Evolutionary conservation across 805 yeast genomes (phyloP), one percentile per base, ranked within the genome.

Genomic region (Yamadazyma tumulicola): DNA sequence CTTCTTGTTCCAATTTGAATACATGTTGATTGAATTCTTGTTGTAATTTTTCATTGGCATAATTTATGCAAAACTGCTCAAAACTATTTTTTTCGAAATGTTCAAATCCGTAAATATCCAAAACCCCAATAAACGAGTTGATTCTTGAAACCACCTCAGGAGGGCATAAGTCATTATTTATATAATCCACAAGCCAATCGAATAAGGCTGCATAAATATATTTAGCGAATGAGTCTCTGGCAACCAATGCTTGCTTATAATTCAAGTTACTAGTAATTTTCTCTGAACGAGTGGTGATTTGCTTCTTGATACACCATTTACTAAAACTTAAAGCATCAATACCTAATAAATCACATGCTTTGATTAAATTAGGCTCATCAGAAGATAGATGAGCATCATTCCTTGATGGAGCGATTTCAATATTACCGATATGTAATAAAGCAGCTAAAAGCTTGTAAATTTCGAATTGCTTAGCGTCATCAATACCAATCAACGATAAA

Each of bases 21-120:
- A 91, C 97, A 53, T 91, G 97, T 67, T 88, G 97, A 52, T 89
- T 91, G 63, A 91, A 91, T 59, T 91, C 97, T 62, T 91, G 97
- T 63, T 91, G 97, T 50, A 91, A 73, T 63, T 91, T 91, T 67
- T 91, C 98, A 62, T 89, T 89, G 29, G 97, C 96, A 59, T 89
- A 89, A 59, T 89, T 89, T 63, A 89, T 89, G 68, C 98, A 91
- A 62, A 91, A 91, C 61, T 91, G 98, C 64, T 91, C 98, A 54
- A 91, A 91, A 6, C 96, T 88, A 64, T 91, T 91, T 51, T 77
- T 80, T 47, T 86, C 89, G 57, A 91, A 91, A 62, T 91, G 97
- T 62, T 91, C 98, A 59, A 91, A 91, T 16, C 98, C 98, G 55
- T 91, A 91, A 49, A 91, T 91, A 81, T 91, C 98, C 50, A 91